Conservation (phyloP, 805 yeast genomes). For the Starmerella sp. region DNA sequence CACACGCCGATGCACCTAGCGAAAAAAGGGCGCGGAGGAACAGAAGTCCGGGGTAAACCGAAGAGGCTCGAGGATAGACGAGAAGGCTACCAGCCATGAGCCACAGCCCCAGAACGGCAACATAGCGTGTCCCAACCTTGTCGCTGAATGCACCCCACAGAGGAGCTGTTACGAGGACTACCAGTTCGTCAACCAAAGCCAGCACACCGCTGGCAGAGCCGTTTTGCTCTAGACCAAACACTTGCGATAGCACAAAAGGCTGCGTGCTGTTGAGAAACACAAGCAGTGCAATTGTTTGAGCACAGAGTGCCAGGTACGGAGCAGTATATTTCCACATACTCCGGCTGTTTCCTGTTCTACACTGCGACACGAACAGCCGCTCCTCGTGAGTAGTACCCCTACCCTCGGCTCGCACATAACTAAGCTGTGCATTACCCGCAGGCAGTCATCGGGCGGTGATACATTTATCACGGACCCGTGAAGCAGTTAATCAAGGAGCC, state of each 20-base stretch:
- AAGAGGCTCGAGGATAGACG: constrained; percentile 39
- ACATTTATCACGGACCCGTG: no score
- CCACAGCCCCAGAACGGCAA: constrained; percentile 40
- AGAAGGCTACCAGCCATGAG: constrained; percentile 38
- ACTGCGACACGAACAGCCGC: no score
- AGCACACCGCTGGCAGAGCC: constrained; percentile 41
- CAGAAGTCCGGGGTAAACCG: constrained; percentile 41
- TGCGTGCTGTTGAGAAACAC: constrained; percentile 37
- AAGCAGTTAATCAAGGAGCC: no score
- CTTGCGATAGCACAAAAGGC: constrained; percentile 35
- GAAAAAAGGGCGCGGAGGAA: constrained; percentile 48
- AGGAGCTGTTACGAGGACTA: constrained; percentile 45
- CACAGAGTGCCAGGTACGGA: constrained; percentile 32
- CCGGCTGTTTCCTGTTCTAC: not conserved
- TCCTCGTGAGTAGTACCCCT: no score
- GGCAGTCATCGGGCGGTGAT: no score
- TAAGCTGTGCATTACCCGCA: no score
- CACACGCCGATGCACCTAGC: constrained; percentile 43
- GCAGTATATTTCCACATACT: not conserved
- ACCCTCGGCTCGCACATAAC: no score
- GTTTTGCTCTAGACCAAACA: constrained; percentile 26
- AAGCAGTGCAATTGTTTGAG: constrained; percentile 33
- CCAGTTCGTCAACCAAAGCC: constrained; percentile 49
- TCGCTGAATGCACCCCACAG: constrained; percentile 54
- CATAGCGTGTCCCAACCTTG: constrained; percentile 47